A percentile compares a stretch with the other conserved stretches of the same genome.
Evolutionary conservation across 2,329 filamentous ascomycete genomes (phyloP).

Genomic region (Curvularia spicifera): DNA sequence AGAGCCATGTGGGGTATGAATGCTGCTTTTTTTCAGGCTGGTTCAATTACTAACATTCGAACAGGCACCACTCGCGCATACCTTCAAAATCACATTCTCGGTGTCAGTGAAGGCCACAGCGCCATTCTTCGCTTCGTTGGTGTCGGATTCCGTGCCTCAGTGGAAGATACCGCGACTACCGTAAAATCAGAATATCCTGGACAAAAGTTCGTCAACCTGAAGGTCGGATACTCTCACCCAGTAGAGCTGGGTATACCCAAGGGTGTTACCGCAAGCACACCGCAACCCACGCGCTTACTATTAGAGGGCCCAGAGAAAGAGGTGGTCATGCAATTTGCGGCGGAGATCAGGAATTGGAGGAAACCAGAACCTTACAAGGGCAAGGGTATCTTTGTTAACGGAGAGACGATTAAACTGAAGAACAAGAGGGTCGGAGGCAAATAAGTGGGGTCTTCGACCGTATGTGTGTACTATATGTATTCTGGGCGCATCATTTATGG

Average conservation of each 20-base stretch:
- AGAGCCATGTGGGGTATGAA: slow-evolving; percentile 90
- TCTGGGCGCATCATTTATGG: neutral
- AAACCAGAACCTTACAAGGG: slow-evolving; percentile 97
- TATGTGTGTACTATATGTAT: slow-evolving; percentile 30
- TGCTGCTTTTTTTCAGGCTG: slow-evolving; percentile 5
- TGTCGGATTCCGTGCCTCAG: slow-evolving; percentile 89
- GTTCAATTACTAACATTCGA: slow-evolving; percentile 7
- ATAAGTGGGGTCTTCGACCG: slow-evolving; percentile 31
- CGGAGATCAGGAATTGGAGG: slow-evolving; percentile 85
- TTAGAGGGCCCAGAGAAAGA: slow-evolving; percentile 88
- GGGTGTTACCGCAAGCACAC: slow-evolving; percentile 84
- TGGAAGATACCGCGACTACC: slow-evolving; percentile 77
- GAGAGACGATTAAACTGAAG: slow-evolving; percentile 97
- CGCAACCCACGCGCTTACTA: slow-evolving; percentile 88
- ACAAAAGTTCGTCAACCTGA: slow-evolving; percentile 88
- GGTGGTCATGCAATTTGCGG: slow-evolving; percentile 88
- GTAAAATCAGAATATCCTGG: slow-evolving; percentile 72
- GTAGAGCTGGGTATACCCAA: slow-evolving; percentile 85
- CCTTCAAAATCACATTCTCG: slow-evolving; percentile 86
- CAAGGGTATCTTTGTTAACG: slow-evolving; percentile 98
- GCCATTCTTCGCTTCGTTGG: slow-evolving; percentile 91
- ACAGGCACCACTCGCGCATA: slow-evolving; percentile 88
- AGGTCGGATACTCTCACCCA: slow-evolving; percentile 95
- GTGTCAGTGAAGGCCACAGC: slow-evolving; percentile 95
- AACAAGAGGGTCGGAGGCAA: slow-evolving; percentile 70